Conservation (phyloP, 257 asterid genomes). For the Nicotiana sylvestris region DNA sequence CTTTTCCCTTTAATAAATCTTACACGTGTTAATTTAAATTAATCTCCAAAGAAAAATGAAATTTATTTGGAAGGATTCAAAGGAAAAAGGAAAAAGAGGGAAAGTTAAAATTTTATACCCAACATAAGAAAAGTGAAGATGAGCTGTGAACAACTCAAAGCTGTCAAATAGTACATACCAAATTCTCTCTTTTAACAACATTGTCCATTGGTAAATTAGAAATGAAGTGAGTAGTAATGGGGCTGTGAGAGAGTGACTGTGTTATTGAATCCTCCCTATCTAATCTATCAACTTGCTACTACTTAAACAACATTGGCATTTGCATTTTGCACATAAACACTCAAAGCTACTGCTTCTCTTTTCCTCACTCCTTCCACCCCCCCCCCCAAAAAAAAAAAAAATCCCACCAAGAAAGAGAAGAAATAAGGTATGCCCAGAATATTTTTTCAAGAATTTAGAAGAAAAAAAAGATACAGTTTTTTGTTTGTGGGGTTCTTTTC, state of each 20-base stretch:
- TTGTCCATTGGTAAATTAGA: background rate
- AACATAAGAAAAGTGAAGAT: slow-evolving; percentile 22
- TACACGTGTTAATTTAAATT: too few species aligned
- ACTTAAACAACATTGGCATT: background rate
- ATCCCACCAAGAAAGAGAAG: background rate
- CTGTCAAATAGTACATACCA: slow-evolving; percentile 4
- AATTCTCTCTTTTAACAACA: background rate
- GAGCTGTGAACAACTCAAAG: slow-evolving; percentile 49
- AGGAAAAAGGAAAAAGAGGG: background rate
- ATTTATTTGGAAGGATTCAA: background rate
- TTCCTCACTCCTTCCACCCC: background rate
- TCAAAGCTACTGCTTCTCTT: slow-evolving; percentile 3
- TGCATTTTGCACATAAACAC: background rate
- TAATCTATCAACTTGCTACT: slow-evolving; percentile 10
- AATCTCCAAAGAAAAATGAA: too few species aligned
- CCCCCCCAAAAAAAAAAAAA: background rate
- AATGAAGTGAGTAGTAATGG: background rate
- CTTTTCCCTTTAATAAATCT: too few species aligned
- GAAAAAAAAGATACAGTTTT: background rate
- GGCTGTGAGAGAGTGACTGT: background rate
- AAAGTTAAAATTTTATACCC: slow-evolving; percentile 18
- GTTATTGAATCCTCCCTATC: slow-evolving; percentile 24
- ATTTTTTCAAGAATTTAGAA: background rate
- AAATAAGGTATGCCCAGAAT: slow-evolving; percentile 4
- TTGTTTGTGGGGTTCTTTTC: background rate